Evolutionary conservation across 768 basidiomycete genomes (phyloP), one percentile per base, ranked within the genome.

Genomic region (Rhizopogon sp.): DNA sequence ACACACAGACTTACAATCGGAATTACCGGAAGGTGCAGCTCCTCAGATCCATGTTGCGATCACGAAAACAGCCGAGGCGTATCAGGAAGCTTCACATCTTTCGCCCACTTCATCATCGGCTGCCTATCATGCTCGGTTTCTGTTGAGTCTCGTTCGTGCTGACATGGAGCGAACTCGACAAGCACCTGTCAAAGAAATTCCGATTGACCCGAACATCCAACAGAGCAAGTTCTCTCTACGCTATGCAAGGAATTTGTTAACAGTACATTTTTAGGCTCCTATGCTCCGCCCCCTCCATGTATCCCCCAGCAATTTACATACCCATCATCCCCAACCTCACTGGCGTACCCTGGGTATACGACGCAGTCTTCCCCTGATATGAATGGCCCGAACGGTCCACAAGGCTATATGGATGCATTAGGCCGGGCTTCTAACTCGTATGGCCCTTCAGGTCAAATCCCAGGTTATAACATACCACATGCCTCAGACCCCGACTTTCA

Each of bases 51-150:
- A 90, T 63, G 62, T 70, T 8, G 71, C 81, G 11, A 90, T 93
- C 58, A 73, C 77, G 43, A 78, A 81, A 62, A 84, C 88, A 5
- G 89, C 89, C 9, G 85, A 89, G 60, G 87, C 89, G 0, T 93
- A 91, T 65, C 79, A 85, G 50, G 84, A 86, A 54, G 87, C 87
- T 14, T 85, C 87, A 9, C 70, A 77, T 37, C 69, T 82, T 43
- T 82, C 83, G 16, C 76, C 81, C 5, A 79, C 81, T 28, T 81
- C 83, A 29, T 82, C 81, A 41, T 80, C 83, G 16, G 85, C 85
- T n/a, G 82, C 83, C 35, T 84, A 85, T 58, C 90, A 93, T 62
- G 82, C 87, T 40, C 85, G 90, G 50, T 93, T 93, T 72, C 72
- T 93, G 39, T 81, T 82, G 63, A 82, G 78, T 54, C 76, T 93